Conservation (phyloP, 202 grass and related monocot species). For the Cymbopogon flexuosus region DNA sequence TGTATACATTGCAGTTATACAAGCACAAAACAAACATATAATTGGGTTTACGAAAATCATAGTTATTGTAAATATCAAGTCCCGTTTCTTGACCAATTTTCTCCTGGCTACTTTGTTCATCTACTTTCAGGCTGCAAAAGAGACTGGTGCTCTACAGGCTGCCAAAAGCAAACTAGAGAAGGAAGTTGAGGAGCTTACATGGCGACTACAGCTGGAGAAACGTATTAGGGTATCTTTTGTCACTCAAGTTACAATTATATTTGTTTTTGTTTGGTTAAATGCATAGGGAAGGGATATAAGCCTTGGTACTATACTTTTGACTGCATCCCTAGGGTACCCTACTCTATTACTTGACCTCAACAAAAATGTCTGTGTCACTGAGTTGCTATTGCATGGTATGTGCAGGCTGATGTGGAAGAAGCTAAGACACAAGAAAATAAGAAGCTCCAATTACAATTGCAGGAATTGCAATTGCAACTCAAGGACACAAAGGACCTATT, state of each 20-base stretch:
- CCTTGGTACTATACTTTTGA: slow-evolving; percentile 14
- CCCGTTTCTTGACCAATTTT: slow-evolving; percentile 10
- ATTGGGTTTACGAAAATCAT: neutral
- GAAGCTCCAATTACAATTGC: slow-evolving; percentile 58
- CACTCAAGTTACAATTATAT: slow-evolving; percentile 7
- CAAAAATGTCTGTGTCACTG: neutral
- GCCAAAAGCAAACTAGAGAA: slow-evolving; percentile 97
- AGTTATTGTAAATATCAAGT: neutral
- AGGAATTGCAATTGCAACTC: slow-evolving; percentile 58
- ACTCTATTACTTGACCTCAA: neutral
- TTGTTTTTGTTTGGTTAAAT: slow-evolving; percentile 21
- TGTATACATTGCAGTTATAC: neutral
- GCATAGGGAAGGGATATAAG: neutral
- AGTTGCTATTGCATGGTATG: slow-evolving; percentile 23
- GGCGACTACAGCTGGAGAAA: slow-evolving; percentile 76
- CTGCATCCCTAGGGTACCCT: neutral
- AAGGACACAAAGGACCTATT: slow-evolving; percentile 59
- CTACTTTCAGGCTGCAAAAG: slow-evolving; percentile 78
- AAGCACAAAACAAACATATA: neutral
- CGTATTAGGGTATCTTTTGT: slow-evolving; percentile 48
- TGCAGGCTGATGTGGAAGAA: slow-evolving; percentile 82
- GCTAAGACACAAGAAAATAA: slow-evolving; percentile 71
- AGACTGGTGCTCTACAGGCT: slow-evolving; percentile 87
- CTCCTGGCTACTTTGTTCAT: slow-evolving; percentile 1
- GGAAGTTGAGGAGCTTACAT: slow-evolving; percentile 90